Evolutionary conservation across 2,329 filamentous ascomycete species (phyloP).

Genomic region (Cordyceps sp.): DNA sequence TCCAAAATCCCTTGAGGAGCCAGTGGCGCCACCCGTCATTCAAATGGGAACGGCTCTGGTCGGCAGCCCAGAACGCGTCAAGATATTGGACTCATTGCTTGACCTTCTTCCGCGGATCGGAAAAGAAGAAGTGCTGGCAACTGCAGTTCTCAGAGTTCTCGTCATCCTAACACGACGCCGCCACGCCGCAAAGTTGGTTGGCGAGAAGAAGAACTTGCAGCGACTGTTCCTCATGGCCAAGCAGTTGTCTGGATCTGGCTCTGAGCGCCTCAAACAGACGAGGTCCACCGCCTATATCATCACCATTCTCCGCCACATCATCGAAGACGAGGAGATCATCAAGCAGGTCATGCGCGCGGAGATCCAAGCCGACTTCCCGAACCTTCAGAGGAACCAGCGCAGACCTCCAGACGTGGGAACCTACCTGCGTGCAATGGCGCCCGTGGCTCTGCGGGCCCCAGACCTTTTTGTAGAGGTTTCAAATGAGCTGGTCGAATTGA

Average conservation of each 20-base stretch:
- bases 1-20: slow-evolving; percentile 32
- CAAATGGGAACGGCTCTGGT: slow-evolving; percentile 39
- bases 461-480: slow-evolving; percentile 76
- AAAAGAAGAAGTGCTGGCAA: slow-evolving; percentile 70
- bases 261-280: slow-evolving; percentile 48
- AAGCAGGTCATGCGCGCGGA: slow-evolving; percentile 86
- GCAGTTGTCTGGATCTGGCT: slow-evolving; percentile 67
- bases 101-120: slow-evolving; percentile 73
- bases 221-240: slow-evolving; percentile 90
- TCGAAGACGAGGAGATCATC: slow-evolving; percentile 84
- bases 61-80: slow-evolving; percentile 46
- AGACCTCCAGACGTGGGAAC: slow-evolving; percentile 46
- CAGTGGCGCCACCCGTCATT: slow-evolving; percentile 36
- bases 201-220: slow-evolving; percentile 78
- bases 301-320: slow-evolving; percentile 76
- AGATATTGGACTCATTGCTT: slow-evolving; percentile 61
- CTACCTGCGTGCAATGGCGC: slow-evolving; percentile 64
- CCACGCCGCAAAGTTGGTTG: slow-evolving; percentile 55
- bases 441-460: slow-evolving; percentile 66
- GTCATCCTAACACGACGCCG: slow-evolving; percentile 76
- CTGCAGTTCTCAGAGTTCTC: slow-evolving; percentile 68
- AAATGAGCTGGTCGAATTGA: slow-evolving; percentile 66
- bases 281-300: slow-evolving; percentile 49
- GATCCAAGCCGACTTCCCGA: slow-evolving; percentile 63
- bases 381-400: slow-evolving; percentile 29